Base-by-base conservation (phyloP, 2,329 filamentous ascomycete genomes). In the Exserohilum rostratum region DNA sequence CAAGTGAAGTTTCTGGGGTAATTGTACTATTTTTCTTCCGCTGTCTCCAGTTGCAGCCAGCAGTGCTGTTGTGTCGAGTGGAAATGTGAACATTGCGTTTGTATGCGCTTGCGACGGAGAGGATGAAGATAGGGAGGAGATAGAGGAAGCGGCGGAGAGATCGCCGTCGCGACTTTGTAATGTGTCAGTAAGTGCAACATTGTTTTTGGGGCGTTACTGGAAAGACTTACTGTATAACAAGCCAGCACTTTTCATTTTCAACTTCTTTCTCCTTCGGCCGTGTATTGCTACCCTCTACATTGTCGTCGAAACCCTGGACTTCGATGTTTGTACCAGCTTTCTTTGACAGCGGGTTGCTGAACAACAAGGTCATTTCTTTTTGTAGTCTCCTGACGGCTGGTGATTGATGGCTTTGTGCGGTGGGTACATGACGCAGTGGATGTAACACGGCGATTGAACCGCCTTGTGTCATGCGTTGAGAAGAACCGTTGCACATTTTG, bases 391-490 rank as follows among this genome's bases (percentile, higher is more conserved):
- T 18, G 54, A 43, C 3, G 57, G 40, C 3, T 49, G 56, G 29
- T 7, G 38, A 42, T 7, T n/a, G n/a, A n/a, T n/a, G n/a, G n/a
- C n/a, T n/a, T n/a, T n/a, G n/a, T n/a, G n/a, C n/a, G n/a, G n/a
- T n/a, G n/a, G 29, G 22, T 1, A 58, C 37, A 33, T 56, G 53
- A 10, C 49, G 49, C 15, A 57, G 61, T 13, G 69, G 65, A 10
- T 59, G 65, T 1, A 75, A 61, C 1, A 74, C 65, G 12, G 72
- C 72, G n/a, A 75, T 72, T 1, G 70, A 70, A 29, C 72, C 72
- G n/a, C 72, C 72, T 56, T 74, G 70, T 33, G 66, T 70, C 6
- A 60, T 45, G 37, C 70, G 66, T 6, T 57, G 60, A 9, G 70
- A 73, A 18, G 48, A 33, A 34, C 70, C 71, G 63, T 68, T 68